Conservation (phyloP, 805 yeast species). For the Candida xyloterini region DNA sequence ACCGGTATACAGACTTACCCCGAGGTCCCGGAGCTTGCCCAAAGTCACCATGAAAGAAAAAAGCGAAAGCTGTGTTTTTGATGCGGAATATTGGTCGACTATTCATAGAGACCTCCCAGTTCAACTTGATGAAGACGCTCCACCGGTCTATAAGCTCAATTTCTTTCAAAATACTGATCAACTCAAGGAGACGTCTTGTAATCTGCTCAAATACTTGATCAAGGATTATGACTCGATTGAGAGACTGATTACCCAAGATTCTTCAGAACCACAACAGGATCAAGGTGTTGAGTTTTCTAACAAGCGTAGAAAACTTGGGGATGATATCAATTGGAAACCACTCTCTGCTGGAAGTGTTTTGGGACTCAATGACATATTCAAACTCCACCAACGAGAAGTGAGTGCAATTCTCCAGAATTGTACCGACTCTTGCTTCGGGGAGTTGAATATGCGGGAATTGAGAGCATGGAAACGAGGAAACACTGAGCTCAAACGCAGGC, state of each 20-base stretch:
- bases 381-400: conserved; percentile 22
- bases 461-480: conserved; percentile 27
- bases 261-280: conserved; percentile 1
- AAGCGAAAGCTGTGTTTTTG: conserved; percentile 6
- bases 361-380: conserved; percentile 22
- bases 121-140: conserved; percentile 15
- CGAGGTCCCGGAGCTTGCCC: conserved; percentile 10
- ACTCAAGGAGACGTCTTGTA: conserved; percentile 12
- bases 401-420: conserved; percentile 14
- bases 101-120: conserved; percentile 10
- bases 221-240: conserved; percentile 16
- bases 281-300: conserved; percentile 6
- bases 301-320: conserved; percentile 25
- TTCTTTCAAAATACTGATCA: conserved; percentile 13
- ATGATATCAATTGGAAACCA: conserved; percentile 27
- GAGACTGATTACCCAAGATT: not conserved
- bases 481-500: conserved; percentile 13
- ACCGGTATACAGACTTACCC: conserved; percentile 3
- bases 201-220: conserved; percentile 11
- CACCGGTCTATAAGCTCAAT: conserved; percentile 10
- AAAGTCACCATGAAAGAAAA: conserved; percentile 19
- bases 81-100: conserved; percentile 17
- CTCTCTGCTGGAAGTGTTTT: conserved; percentile 21
- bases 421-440: conserved; percentile 23
- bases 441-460: conserved; percentile 25